Percentiles rank a stretch among this genome's conserved stretches.
Conservation (phyloP, 352 stramenopile genomes). For the Salisapilia sapeloensis region DNA sequence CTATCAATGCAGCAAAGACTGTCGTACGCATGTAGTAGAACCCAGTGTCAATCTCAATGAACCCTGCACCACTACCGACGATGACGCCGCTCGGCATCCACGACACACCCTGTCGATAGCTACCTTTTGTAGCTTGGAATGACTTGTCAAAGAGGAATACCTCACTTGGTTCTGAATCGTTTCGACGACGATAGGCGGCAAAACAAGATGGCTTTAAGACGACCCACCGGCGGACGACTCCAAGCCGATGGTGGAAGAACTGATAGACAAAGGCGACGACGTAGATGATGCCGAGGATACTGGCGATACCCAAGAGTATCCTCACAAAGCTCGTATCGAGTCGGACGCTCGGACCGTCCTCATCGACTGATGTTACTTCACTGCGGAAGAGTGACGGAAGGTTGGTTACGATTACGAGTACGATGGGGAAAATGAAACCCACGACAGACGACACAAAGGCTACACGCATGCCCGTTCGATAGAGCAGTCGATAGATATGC, state of each 20-base stretch:
- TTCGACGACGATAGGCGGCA: slow-evolving; percentile 57
- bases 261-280: slow-evolving; percentile 72
- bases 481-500: slow-evolving; percentile 64
- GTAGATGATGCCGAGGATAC: slow-evolving; percentile 36
- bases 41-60: slow-evolving; percentile 74
- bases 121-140: slow-evolving; percentile 59
- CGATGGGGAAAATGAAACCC: slow-evolving; percentile 64
- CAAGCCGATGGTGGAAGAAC: slow-evolving; percentile 75
- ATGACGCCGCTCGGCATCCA: slow-evolving; percentile 80
- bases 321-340: slow-evolving; percentile 21
- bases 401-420: slow-evolving; percentile 53
- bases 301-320: slow-evolving; percentile 27
- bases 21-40: slow-evolving; percentile 76
- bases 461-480: slow-evolving; percentile 76
- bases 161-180: slow-evolving; percentile 60
- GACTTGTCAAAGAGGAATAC: slow-evolving; percentile 79
- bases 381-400: slow-evolving; percentile 46
- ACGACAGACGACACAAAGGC: slow-evolving; percentile 67
- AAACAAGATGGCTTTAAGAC: slow-evolving; percentile 79
- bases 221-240: slow-evolving; percentile 72
- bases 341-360: slow-evolving; percentile 18
- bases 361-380: slow-evolving; percentile 35
- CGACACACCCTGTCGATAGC: slow-evolving; percentile 65
- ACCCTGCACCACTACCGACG: slow-evolving; percentile 57
- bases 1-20: slow-evolving; percentile 29